phyloP scores from a whole-genome alignment of 2,329 filamentous ascomycete species.

The Helicocarpus griseus region DNA sequence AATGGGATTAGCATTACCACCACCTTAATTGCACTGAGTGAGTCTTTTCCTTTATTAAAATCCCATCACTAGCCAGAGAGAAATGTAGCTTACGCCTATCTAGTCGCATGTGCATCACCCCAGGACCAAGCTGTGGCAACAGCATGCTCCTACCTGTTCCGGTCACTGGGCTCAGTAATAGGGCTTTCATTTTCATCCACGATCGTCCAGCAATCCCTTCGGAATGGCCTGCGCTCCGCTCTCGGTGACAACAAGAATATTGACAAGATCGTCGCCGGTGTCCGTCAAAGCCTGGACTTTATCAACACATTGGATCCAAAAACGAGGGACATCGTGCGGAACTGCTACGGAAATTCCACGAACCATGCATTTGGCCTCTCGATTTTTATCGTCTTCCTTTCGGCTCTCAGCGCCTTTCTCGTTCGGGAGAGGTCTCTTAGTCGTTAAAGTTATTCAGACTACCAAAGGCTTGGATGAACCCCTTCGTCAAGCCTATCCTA shows the following conservation, averaged over 20 bases:
- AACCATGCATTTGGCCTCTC: slow-evolving; percentile 43
- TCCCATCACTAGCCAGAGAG: not conserved
- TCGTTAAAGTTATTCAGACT: slow-evolving; percentile 16
- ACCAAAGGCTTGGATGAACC: no score
- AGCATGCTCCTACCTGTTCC: slow-evolving; percentile 73
- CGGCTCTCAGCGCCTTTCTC: slow-evolving; percentile 38
- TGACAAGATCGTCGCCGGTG: slow-evolving; percentile 55
- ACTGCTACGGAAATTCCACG: slow-evolving; percentile 54
- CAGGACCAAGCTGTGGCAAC: slow-evolving; percentile 66
- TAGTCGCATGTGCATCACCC: slow-evolving; percentile 56
- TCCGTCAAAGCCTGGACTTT: slow-evolving; percentile 60
- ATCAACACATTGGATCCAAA: slow-evolving; percentile 55
- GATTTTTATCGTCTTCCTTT: slow-evolving; percentile 41
- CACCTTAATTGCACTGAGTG: slow-evolving; percentile 57
- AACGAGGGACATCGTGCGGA: slow-evolving; percentile 50
- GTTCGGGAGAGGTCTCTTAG: slow-evolving; percentile 49
- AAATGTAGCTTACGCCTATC: not conserved
- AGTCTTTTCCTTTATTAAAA: slow-evolving; percentile 15
- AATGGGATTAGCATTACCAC: slow-evolving; percentile 58
- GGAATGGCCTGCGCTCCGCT: slow-evolving; percentile 44
- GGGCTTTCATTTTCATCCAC: slow-evolving; percentile 62
- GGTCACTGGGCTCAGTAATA: slow-evolving; percentile 57
- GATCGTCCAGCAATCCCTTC: slow-evolving; percentile 59
- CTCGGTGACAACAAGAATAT: slow-evolving; percentile 52
- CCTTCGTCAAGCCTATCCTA: no score